Conservation (phyloP, 1,139 yeast species). For the Arxiozyma telluris region DNA sequence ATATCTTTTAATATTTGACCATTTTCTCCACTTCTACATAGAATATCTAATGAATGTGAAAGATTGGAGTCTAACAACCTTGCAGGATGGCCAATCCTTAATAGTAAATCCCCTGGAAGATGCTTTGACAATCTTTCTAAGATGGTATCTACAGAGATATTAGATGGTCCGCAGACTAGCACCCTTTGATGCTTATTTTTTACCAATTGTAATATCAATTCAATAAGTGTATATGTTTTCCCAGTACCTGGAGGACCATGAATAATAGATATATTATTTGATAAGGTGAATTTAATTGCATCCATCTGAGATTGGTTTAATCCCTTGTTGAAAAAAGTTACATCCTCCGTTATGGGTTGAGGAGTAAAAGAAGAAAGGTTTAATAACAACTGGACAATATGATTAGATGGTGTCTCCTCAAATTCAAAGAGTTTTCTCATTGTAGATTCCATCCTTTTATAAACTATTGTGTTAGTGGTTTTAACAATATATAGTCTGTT, state of each 20-base stretch:
- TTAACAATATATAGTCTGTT: conserved; percentile 54
- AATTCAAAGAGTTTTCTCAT: conserved; percentile 57
- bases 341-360: conserved; percentile 7
- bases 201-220: conserved; percentile 66
- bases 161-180: conserved; percentile 90
- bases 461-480: conserved; percentile 60
- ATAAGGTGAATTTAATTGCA: conserved; percentile 46
- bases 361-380: conserved; percentile 14
- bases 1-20: conserved; percentile 62
- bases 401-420: conserved; percentile 23
- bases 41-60: conserved; percentile 68
- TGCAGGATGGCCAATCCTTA: conserved; percentile 92
- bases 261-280: conserved; percentile 45
- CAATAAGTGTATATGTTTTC: conserved; percentile 80
- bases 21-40: conserved; percentile 53
- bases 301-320: conserved; percentile 68
- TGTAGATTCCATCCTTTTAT: conserved; percentile 72
- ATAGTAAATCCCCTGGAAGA: conserved; percentile 44
- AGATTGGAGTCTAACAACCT: conserved; percentile 56
- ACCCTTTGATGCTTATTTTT: conserved; percentile 50
- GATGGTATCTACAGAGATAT: conserved; percentile 89
- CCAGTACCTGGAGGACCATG: conserved; percentile 83
- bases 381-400: conserved; percentile 27
- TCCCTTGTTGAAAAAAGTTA: conserved; percentile 39
- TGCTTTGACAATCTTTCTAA: conserved; percentile 60